Conservation (phyloP, 768 basidiomycete genomes). For the Dictyophora rubrovolvata region DNA sequence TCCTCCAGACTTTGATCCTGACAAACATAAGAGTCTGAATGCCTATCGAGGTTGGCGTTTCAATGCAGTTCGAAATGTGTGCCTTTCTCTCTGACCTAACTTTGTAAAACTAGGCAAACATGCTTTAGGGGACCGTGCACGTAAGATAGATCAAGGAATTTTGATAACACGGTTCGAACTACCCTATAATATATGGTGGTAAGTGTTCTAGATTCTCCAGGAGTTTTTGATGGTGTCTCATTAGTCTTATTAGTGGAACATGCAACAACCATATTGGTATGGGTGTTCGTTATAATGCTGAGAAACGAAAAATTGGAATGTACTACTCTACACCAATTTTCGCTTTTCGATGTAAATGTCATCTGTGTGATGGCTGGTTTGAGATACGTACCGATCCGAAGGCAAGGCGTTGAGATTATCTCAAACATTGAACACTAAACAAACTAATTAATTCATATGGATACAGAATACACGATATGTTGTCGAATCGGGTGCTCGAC, state of each 20-base stretch:
- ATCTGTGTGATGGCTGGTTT: conserved; percentile 93
- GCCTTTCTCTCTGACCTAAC: neutral
- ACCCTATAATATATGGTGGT: conserved; percentile 97
- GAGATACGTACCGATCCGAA: conserved; percentile 97
- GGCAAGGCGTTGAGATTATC: conserved; percentile 32
- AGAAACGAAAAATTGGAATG: conserved; percentile 92
- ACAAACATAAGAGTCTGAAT: conserved; percentile 64
- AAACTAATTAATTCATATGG: neutral
- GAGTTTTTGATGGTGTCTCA: neutral
- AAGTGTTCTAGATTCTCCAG: conserved; percentile 19
- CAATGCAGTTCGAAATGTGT: neutral
- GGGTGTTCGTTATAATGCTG: conserved; percentile 99
- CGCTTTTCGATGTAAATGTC: conserved; percentile 96
- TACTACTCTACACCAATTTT: conserved; percentile 94
- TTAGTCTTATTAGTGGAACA: conserved; percentile 50
- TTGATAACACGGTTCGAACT: conserved; percentile 92
- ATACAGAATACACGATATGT: conserved; percentile 88
- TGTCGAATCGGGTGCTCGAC: conserved; percentile 83
- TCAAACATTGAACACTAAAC: neutral
- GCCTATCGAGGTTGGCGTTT: conserved; percentile 47
- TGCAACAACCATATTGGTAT: conserved; percentile 97
- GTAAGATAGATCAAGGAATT: conserved; percentile 94
- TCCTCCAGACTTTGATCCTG: conserved; percentile 65
- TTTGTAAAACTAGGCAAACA: conserved; percentile 60
- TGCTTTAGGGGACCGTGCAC: conserved; percentile 84